These are phyloP conservation scores for Rusavskia elegans DNA, from an alignment of 495 filamentous ascomycete genomes.

Conservation along the genomic window DNA sequence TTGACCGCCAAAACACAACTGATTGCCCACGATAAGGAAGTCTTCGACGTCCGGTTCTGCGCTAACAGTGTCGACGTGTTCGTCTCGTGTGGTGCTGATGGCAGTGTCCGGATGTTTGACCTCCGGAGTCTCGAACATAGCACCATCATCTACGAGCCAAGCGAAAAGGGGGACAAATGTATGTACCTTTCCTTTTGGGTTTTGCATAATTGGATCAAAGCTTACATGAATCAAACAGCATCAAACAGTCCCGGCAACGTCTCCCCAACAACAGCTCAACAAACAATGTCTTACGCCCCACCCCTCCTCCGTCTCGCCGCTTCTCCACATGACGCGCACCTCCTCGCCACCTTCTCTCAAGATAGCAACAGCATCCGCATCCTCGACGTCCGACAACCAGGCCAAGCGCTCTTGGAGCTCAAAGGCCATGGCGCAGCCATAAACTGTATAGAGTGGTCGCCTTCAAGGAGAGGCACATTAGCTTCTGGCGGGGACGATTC, in stretches of 20 bases:
- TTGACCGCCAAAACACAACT: constrained; percentile 95
- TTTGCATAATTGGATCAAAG: not conserved
- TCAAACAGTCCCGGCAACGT: constrained; percentile 35
- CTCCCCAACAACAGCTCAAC: constrained; percentile 51
- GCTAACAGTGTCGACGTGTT: constrained; percentile 94
- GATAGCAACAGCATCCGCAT: constrained; percentile 90
- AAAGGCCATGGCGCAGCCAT: constrained; percentile 77
- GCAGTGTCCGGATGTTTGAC: constrained; percentile 98
- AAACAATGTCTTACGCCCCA: constrained; percentile 64
- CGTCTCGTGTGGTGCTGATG: constrained; percentile 93
- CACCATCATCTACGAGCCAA: constrained; percentile 97
- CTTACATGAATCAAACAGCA: constrained; percentile 4
- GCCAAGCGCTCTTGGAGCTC: constrained; percentile 84
- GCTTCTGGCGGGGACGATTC: constrained; percentile 89
- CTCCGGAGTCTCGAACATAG: constrained; percentile 91
- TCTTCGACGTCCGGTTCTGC: constrained; percentile 96
- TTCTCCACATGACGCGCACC: constrained; percentile 87
- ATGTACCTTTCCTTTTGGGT: constrained; percentile 7
- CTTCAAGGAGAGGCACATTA: constrained; percentile 66
- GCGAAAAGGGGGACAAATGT: constrained; percentile 77
- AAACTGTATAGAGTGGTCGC: constrained; percentile 93
- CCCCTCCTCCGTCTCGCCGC: constrained; percentile 75
- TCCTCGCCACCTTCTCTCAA: constrained; percentile 89
- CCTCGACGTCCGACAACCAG: constrained; percentile 90
- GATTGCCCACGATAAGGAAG: constrained; percentile 97